A percentile compares a stretch with the other conserved stretches of the same genome.
These are phyloP conservation scores for Circinella minor DNA, from an alignment of 371 early-diverging fungal genomes.

Conservation along the genomic window DNA sequence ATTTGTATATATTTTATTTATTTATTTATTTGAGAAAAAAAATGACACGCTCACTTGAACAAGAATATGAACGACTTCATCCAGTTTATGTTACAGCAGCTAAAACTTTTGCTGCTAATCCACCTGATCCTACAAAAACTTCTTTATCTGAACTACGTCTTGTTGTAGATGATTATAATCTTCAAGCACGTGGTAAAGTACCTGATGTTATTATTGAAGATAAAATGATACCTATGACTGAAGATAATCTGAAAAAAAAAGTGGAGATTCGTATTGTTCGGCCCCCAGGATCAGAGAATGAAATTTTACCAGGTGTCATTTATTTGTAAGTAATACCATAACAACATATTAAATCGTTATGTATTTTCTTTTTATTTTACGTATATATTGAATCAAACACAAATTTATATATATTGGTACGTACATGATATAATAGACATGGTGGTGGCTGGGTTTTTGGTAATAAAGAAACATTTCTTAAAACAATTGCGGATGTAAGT, in stretches of 20 bases:
- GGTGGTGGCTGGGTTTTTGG: constrained; percentile 28
- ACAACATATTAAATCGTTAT: too few species aligned
- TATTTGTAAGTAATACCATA: constrained; percentile 14
- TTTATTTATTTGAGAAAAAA: background rate
- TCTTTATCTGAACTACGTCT: background rate
- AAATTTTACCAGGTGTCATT: constrained; percentile 13
- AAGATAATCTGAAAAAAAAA: background rate
- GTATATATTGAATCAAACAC: too few species aligned
- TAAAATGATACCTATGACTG: background rate
- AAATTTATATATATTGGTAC: too few species aligned
- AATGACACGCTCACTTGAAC: background rate
- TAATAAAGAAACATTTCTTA: constrained; percentile 14
- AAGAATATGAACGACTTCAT: constrained; percentile 7
- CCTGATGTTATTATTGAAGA: background rate
- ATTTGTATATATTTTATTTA: background rate
- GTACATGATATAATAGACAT: constrained; percentile 14
- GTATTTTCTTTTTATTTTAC: too few species aligned
- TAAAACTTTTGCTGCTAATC: background rate
- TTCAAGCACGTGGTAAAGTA: background rate
- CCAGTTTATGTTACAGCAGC: background rate
- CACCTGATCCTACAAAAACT: background rate
- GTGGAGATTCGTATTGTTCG: constrained; percentile 5
- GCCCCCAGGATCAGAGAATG: constrained; percentile 15
- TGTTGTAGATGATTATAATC: background rate
- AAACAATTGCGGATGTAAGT: constrained; percentile 18